Evolutionary conservation across 2,329 filamentous ascomycete genomes (phyloP), one percentile per base, ranked within the genome.

Genomic region (Aspergillus nomiae): DNA sequence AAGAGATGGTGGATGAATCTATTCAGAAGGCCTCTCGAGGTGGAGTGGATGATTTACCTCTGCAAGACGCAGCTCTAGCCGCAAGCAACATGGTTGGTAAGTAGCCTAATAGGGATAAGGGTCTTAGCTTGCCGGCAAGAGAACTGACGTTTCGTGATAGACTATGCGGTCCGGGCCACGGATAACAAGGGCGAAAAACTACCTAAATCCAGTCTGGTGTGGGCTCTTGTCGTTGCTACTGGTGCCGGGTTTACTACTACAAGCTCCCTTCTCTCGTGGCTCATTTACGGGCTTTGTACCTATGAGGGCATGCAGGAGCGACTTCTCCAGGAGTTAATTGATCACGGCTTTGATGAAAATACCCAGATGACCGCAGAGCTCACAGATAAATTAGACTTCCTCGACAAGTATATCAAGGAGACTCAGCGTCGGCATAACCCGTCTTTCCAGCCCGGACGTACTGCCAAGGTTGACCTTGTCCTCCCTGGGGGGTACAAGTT

Each of bases 241-340:
- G 86, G 79, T 6, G 86, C 86, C 2, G 86, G 86, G 26, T 88
- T 88, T 76, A 86, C 83, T 2, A 88, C 86, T 0, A 88, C 84
- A 0, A 83, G 81, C 3, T 84, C 84, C 0, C 79, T 88, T 6
- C 76, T 88, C 1, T 86, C 84, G 0, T 88, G 85, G 86, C 76
- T 85, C 1, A 68, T 87, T 41, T 87, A 86, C 69, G 78, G 80
- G 9, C 71, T 87, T 1, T 80, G 84, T 3, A 77, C 73, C 4
- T 88, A 88, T 66, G 78, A 80, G 0, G 85, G 84, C 0, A 82
- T 83, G 71, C 86, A 88, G 70, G 84, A 85, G 11, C 76, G 81
- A 2, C 78, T 88, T 0, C 75, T 88, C 0, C 86, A 88, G 67
- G 86, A 88, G 64, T 75, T 88, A 10, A 68, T 87, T 28, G 83